Percentiles rank a stretch among this genome's conserved stretches.
Conservation (phyloP, 306 rosid species). For the Astragalus membranaceus region DNA sequence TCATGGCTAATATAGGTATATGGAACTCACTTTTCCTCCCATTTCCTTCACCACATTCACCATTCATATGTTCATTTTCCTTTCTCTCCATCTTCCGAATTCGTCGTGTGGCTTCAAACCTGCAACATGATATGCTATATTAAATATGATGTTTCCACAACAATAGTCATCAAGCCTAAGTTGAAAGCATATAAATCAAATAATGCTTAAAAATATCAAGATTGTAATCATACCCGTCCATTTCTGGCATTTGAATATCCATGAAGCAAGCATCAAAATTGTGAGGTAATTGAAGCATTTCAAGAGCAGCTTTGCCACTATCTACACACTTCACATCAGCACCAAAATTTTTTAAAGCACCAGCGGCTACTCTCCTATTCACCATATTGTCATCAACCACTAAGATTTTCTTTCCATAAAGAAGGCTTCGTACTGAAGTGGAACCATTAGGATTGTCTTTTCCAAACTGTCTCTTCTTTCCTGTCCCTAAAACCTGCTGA, state of each 20-base stretch:
- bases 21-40: slow-evolving; percentile 45
- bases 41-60: slow-evolving; percentile 33
- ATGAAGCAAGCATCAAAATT: slow-evolving; percentile 93
- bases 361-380: slow-evolving; percentile 95
- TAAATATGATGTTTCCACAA: not conserved
- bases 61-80: slow-evolving; percentile 45
- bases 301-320: slow-evolving; percentile 86
- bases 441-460: slow-evolving; percentile 56
- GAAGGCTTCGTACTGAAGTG: slow-evolving; percentile 54
- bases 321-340: slow-evolving; percentile 80
- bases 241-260: slow-evolving; percentile 99
- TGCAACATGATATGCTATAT: not conserved
- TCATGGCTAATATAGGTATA: slow-evolving; percentile 87
- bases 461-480: slow-evolving; percentile 67
- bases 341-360: slow-evolving; percentile 83
- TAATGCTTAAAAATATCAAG: not conserved
- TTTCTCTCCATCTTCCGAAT: slow-evolving; percentile 69
- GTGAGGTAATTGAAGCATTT: slow-evolving; percentile 77
- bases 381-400: slow-evolving; percentile 92
- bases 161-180: not conserved
- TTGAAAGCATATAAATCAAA: not conserved
- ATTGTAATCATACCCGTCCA: slow-evolving; percentile 73
- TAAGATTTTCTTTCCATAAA: slow-evolving; percentile 71
- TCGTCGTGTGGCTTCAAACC: slow-evolving; percentile 78
- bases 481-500: slow-evolving; percentile 81